Conservation (phyloP, 1,284 basidiomycete genomes). For the Sporisorium exsertum region DNA sequence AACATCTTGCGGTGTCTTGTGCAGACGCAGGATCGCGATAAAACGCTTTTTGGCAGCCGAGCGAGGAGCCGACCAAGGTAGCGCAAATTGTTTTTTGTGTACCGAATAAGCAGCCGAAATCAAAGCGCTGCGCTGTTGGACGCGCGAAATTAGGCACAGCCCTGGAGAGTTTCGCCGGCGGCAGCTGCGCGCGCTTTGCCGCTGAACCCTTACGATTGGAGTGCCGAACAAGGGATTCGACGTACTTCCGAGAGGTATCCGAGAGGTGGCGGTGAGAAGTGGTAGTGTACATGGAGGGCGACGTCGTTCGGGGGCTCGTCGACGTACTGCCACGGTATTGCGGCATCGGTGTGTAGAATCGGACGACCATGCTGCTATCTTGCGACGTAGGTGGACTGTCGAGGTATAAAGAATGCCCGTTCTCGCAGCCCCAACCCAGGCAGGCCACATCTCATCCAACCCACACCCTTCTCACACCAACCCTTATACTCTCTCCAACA, state of each 20-base stretch:
- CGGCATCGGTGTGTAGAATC: background rate
- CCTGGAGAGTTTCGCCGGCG: background rate
- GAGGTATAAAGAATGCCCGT: too few species aligned
- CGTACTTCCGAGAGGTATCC: background rate
- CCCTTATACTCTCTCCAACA: background rate
- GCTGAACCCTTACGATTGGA: background rate
- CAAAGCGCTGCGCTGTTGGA: background rate
- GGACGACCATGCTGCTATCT: background rate
- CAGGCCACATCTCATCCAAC: too few species aligned
- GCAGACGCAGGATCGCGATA: too few species aligned
- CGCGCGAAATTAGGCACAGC: background rate
- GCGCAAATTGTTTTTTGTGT: background rate
- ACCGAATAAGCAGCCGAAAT: conserved; percentile 1
- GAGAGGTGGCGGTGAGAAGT: too few species aligned
- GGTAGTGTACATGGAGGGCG: too few species aligned
- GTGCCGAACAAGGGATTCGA: conserved; percentile 10
- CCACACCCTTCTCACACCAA: too few species aligned
- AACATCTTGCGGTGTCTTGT: background rate
- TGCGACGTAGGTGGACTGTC: too few species aligned
- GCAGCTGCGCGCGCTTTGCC: background rate
- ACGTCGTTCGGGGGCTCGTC: background rate
- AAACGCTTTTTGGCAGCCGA: background rate
- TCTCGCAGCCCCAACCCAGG: too few species aligned
- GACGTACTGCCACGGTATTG: background rate
- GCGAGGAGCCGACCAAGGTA: background rate